phyloP scores from a whole-genome alignment of 331 rosid species.

The Acacia pycnantha region DNA sequence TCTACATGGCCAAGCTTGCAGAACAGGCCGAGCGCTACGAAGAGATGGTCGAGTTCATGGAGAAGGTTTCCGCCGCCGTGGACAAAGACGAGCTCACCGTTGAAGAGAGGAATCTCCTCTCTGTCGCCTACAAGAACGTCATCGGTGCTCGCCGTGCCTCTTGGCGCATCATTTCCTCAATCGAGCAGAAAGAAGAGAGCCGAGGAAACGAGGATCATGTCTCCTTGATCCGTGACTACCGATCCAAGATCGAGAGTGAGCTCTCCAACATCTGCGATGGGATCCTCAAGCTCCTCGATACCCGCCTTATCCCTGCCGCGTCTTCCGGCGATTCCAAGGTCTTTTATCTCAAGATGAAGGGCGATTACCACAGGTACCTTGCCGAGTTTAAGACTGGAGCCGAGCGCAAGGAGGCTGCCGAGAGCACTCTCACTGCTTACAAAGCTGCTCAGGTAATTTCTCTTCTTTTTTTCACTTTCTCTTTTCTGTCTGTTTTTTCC shows the following conservation, averaged over 20 bases:
- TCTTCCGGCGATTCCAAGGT: conserved; percentile 93
- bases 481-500: neutral
- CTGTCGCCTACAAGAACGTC: conserved; percentile 91
- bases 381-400: conserved; percentile 96
- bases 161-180: conserved; percentile 92
- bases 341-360: conserved; percentile 94
- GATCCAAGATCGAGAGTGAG: conserved; percentile 91
- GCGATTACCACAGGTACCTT: conserved; percentile 89
- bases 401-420: conserved; percentile 95
- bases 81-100: conserved; percentile 88
- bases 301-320: conserved; percentile 89
- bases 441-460: conserved; percentile 80
- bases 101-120: conserved; percentile 87
- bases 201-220: conserved; percentile 98
- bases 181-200: conserved; percentile 99
- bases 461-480: neutral
- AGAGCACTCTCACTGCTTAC: conserved; percentile 91
- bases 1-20: conserved; percentile 96
- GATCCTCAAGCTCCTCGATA: conserved; percentile 86
- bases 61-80: conserved; percentile 81
- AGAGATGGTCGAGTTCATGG: conserved; percentile 98
- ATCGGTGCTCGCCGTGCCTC: conserved; percentile 93
- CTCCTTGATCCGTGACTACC: conserved; percentile 77
- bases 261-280: conserved; percentile 95
- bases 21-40: conserved; percentile 99